Evolutionary conservation across 768 basidiomycete genomes (phyloP), one percentile per base, ranked within the genome.

Genomic region (Hortiboletus flavorubellus): DNA sequence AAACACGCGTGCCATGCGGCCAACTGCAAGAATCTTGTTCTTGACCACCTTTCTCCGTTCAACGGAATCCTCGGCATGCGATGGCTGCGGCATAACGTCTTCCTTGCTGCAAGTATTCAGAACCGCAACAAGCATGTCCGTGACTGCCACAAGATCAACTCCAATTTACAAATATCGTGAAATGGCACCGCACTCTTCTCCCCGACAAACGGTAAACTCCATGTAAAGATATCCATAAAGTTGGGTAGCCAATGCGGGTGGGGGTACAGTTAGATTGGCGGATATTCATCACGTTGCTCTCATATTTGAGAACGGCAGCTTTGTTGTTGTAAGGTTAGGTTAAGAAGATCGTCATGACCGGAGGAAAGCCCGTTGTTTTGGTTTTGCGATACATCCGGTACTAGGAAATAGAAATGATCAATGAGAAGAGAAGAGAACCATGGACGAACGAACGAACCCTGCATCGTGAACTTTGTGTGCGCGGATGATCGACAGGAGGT

Each of bases 331-430:
- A 98, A 18, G 98, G 70, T 98, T 95, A 39, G 97, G 97, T 8
- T 95, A 95, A 15, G 92, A 95, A 76, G 66, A 99, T 94, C n/a
- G 96, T 98, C 94, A 99, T 98, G 55, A 99, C 95, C 15, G 94
- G 96, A 16, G 97, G 96, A 78, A 99, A 98, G 7, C 96, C 95
- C 0, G 95, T 98, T n/a, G 92, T 90, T 73, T 93, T 93, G 5
- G 96, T 98, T 75, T 99, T 99, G 62, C 94, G 91, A 68, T 98
- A 98, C 97, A 98, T 98, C 52, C 95, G 91, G 70, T 96, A 97
- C 12, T 92, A 93, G 59, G 2, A 50, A n/a, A 39, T 33, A 0
- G 2, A 47, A 26, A 42, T 48, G 33, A 45, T 43, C 12, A 54
- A 41, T 14, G 23, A n/a, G 15, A n/a, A n/a, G n/a, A n/a, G n/a